phyloP scores from a whole-genome alignment of 129 eudicot genomes.

The Sambucus nigra region DNA sequence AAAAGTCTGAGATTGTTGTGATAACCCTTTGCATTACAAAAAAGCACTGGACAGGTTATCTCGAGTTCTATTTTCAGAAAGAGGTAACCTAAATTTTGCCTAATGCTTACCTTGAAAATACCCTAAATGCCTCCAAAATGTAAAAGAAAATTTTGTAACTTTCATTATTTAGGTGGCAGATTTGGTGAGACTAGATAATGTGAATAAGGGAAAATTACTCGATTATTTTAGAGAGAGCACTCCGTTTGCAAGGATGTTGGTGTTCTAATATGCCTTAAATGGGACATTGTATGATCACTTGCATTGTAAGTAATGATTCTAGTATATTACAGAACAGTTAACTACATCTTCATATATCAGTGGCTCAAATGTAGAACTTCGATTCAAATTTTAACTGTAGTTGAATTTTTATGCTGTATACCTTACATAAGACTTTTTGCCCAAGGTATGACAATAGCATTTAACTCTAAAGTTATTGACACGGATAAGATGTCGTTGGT shows the following conservation, averaged over 20 bases:
- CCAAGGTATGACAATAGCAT: too few species aligned
- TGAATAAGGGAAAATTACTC: slow-evolving; percentile 53
- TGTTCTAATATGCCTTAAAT: slow-evolving; percentile 87
- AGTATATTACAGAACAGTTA: too few species aligned
- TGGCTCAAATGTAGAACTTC: background rate
- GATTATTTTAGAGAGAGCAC: slow-evolving; percentile 72
- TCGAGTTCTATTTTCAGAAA: slow-evolving; percentile 77
- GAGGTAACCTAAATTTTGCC: slow-evolving; percentile 53
- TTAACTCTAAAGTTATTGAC: too few species aligned
- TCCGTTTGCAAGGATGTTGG: slow-evolving; percentile 92
- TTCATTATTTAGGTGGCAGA: too few species aligned
- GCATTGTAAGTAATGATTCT: too few species aligned
- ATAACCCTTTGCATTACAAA: slow-evolving; percentile 67
- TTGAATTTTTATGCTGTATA: slow-evolving; percentile 76
- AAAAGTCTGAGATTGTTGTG: slow-evolving; percentile 85
- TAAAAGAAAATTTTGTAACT: too few species aligned
- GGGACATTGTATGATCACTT: too few species aligned
- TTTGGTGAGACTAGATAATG: slow-evolving; percentile 70
- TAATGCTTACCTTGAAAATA: too few species aligned
- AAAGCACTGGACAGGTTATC: slow-evolving; percentile 68
- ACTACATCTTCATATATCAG: too few species aligned
- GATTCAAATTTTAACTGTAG: slow-evolving; percentile 16
- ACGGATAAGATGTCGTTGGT: too few species aligned
- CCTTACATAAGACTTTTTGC: slow-evolving; percentile 87
- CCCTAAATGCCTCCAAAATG: too few species aligned